A percentile compares a stretch with the other conserved stretches of the same genome.
Conservation (phyloP, 1,284 basidiomycete species). For the Austroboletus rostrupii region DNA sequence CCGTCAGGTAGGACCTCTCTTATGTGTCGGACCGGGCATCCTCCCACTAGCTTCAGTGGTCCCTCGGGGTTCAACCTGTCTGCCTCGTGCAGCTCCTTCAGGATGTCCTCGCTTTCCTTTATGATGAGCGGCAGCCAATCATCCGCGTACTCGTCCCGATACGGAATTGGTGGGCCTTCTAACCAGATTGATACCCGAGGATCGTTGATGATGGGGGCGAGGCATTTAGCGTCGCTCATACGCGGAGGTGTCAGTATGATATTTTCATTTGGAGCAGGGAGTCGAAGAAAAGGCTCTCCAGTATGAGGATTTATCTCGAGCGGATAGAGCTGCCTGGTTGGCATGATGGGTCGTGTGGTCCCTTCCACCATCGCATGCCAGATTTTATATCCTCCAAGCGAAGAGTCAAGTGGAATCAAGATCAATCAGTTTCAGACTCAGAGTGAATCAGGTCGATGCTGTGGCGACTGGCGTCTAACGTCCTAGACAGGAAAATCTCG, state of each 20-base stretch:
- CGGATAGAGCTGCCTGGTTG: conserved; percentile 33
- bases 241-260: conserved; percentile 61
- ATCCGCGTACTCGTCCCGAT: conserved; percentile 40
- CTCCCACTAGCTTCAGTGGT: conserved; percentile 31
- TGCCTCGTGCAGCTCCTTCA: conserved; percentile 37
- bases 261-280: conserved; percentile 43
- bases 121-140: conserved; percentile 30
- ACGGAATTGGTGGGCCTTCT: conserved; percentile 48
- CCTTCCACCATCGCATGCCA: not conserved
- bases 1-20: conserved; percentile 41
- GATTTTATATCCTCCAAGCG: not conserved
- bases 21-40: conserved; percentile 38
- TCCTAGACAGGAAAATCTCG: not conserved
- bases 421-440: conserved; percentile 5
- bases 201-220: conserved; percentile 47
- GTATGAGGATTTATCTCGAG: conserved; percentile 42
- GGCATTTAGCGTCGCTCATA: conserved; percentile 36
- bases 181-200: conserved; percentile 44
- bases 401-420: not conserved
- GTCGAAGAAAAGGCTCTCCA: conserved; percentile 50
- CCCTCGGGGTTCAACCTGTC: conserved; percentile 22
- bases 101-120: conserved; percentile 24
- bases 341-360: conserved; percentile 12
- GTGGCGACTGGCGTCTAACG: too few species aligned
- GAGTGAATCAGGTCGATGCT: not conserved